Base-by-base conservation (phyloP, 2,329 filamentous ascomycete genomes). In the Aspergillaceae sp. region DNA sequence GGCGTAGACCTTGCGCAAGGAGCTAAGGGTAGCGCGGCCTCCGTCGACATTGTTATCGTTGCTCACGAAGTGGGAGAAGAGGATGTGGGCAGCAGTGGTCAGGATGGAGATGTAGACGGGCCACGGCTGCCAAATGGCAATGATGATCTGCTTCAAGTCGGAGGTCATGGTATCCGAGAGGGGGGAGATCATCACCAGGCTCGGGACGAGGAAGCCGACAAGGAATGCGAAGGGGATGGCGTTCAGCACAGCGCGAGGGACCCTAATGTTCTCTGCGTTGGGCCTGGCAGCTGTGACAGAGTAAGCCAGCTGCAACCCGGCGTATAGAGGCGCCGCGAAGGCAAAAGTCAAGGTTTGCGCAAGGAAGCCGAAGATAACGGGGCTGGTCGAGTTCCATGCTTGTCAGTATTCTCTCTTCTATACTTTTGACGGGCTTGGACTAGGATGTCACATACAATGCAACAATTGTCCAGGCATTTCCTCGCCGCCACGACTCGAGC, bases 71-170 rank as follows among this genome's bases (percentile, higher is more conserved):
- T 55, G 51, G 8, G 57, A 50, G 19, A 58, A 54, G 43, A 59
- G 4, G 36, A 55, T 37, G 45, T 60, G 57, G 35, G 68, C 51
- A 1, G 59, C 19, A 2, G 55, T 63, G 4, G 70, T 65, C n/a
- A 70, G 51, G 7, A 74, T 43, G 3, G 66, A 65, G 5, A 74
- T 67, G 55, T 68, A 73, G 11, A 74, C 54, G 0, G 75, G 73
- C 59, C 75, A 78, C 3, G 67, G 60, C 51, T 78, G 74, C 73
- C 75, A 77, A 40, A 72, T 51, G 1, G 72, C 71, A 28, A 75
- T 72, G 46, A 70, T 66, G 26, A 63, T 61, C 53, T 77, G 74
- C 50, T 74, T 76, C 8, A 63, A 59, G n/a, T 65, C 58, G 10
- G 66, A 55, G 1, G 64, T 63, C 9, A 74, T 51, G 1, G 64